These are phyloP conservation scores for Wickerhamomyces sp. DNA, from an alignment of 1,139 yeast species.

Conservation along the genomic window DNA sequence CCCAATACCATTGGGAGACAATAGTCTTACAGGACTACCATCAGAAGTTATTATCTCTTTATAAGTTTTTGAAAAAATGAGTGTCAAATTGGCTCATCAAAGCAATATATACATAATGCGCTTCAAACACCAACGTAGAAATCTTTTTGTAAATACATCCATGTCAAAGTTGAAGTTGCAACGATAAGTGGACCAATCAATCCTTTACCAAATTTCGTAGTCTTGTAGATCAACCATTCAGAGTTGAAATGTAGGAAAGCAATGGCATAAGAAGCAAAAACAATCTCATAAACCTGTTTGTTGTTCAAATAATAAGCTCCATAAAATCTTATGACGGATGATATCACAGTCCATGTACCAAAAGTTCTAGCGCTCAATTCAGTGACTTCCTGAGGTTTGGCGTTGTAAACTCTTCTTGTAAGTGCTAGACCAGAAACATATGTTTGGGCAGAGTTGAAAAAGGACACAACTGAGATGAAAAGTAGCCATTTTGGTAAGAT, in stretches of 20 bases:
- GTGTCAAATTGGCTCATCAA: conserved; percentile 1
- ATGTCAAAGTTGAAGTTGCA: conserved; percentile 47
- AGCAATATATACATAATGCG: too few species aligned
- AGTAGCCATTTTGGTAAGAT: conserved; percentile 65
- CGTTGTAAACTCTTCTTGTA: conserved; percentile 75
- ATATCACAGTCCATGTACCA: conserved; percentile 94
- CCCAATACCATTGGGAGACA: too few species aligned
- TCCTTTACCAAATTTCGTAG: conserved; percentile 84
- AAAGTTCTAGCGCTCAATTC: conserved; percentile 86
- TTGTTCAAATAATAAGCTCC: conserved; percentile 76
- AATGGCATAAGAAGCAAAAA: conserved; percentile 75
- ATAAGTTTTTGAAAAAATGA: background rate
- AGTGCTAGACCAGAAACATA: conserved; percentile 67
- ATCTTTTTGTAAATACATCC: conserved; percentile 59
- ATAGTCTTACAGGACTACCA: too few species aligned
- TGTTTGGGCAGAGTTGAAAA: conserved; percentile 89
- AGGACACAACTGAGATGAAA: conserved; percentile 79
- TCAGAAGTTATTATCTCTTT: too few species aligned
- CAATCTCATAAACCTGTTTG: conserved; percentile 69
- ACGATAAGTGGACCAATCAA: conserved; percentile 81
- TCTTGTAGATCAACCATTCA: conserved; percentile 77
- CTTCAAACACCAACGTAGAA: too few species aligned
- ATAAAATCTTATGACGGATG: conserved; percentile 78
- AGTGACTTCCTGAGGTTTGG: conserved; percentile 63
- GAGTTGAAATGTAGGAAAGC: conserved; percentile 81